Conservation (phyloP, 768 basidiomycete species). For the Russula abietina region DNA sequence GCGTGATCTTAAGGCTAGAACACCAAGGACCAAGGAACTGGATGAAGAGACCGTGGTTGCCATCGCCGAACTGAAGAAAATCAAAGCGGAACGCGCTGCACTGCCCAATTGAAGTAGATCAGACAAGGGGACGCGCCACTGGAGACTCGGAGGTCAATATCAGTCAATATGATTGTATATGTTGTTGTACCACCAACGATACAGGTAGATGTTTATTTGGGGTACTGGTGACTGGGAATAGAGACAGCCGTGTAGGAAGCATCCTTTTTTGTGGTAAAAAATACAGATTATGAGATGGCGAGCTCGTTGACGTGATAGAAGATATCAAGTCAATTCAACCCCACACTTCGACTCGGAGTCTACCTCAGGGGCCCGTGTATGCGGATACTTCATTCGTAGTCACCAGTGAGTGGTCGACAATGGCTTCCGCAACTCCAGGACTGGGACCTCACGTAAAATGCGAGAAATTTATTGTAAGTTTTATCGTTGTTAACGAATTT, state of each 20-base stretch:
- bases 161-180: background rate
- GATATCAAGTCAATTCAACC: no score
- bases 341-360: no score
- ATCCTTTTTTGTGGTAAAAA: background rate
- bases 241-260: background rate
- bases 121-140: background rate
- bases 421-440: background rate
- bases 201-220: background rate
- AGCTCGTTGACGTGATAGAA: background rate
- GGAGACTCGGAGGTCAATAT: background rate
- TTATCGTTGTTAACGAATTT: background rate
- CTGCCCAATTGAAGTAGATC: slow-evolving; percentile 22
- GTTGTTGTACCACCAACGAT: slow-evolving; percentile 4
- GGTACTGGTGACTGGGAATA: background rate
- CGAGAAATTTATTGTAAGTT: slow-evolving; percentile 12
- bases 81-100: slow-evolving; percentile 54
- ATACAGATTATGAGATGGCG: background rate
- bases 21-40: slow-evolving; percentile 51
- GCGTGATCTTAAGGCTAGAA: slow-evolving; percentile 60
- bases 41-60: slow-evolving; percentile 57
- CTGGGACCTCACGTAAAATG: background rate
- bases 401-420: background rate
- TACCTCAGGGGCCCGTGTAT: background rate
- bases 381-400: background rate
- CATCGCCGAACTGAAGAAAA: slow-evolving; percentile 55